Conservation (phyloP, 805 yeast genomes). For the Lachancea fermentati region DNA sequence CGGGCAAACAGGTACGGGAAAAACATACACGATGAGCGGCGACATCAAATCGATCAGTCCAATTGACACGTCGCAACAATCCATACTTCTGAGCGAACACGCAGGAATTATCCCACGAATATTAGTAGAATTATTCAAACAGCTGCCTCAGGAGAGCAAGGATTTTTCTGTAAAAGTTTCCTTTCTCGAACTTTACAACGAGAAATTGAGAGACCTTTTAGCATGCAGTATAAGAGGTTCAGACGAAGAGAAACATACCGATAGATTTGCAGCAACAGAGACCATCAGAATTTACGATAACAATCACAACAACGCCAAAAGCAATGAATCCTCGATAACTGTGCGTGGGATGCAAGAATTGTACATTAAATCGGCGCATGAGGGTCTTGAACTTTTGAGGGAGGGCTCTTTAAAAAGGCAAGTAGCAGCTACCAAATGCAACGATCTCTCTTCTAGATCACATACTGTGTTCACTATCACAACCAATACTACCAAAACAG, state of each 20-base stretch:
- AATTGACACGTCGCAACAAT: constrained; percentile 30
- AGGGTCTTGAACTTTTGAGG: constrained; percentile 46
- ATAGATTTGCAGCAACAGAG: constrained; percentile 36
- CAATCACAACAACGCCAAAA: constrained; percentile 18
- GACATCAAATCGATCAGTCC: constrained; percentile 38
- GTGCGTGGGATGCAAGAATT: constrained; percentile 56
- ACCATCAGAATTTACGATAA: constrained; percentile 49
- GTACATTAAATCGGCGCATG: constrained; percentile 43
- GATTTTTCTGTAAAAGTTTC: constrained; percentile 67
- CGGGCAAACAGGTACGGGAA: constrained; percentile 88
- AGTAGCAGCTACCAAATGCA: constrained; percentile 74
- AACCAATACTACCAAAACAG: constrained; percentile 46
- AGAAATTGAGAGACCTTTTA: constrained; percentile 66
- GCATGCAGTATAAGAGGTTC: constrained; percentile 11
- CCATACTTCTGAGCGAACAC: constrained; percentile 33
- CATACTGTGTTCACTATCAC: constrained; percentile 76
- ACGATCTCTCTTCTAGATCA: constrained; percentile 72
- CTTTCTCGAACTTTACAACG: constrained; percentile 78
- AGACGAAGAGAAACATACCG: constrained; percentile 19
- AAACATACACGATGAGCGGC: constrained; percentile 72
- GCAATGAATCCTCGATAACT: constrained; percentile 32
- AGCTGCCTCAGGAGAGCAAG: constrained; percentile 35
- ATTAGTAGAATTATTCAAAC: constrained; percentile 48
- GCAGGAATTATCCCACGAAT: constrained; percentile 65
- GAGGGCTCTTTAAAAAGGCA: constrained; percentile 59